A percentile compares a stretch with the other conserved stretches of the same genome.
Conservation (phyloP, 2,329 filamentous ascomycete genomes). For the Ophiosphaerella herpotricha region DNA sequence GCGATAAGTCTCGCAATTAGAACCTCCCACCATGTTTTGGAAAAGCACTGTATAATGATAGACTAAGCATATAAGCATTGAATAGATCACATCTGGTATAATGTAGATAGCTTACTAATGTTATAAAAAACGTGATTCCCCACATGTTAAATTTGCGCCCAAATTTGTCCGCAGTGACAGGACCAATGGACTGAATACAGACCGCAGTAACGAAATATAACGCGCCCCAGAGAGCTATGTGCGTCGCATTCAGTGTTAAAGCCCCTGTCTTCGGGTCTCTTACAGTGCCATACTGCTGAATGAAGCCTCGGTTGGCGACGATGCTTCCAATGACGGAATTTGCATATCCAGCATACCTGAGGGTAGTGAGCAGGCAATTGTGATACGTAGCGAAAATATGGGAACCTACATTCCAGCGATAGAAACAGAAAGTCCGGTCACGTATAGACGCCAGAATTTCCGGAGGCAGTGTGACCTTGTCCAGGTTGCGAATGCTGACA, state of each 20-base stretch:
- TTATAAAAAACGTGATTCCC: slow-evolving; percentile 9
- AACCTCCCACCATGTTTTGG: slow-evolving; percentile 10
- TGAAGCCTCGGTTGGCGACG: slow-evolving; percentile 8
- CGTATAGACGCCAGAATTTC: slow-evolving; percentile 8
- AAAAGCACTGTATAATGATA: slow-evolving; percentile 8
- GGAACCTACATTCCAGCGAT: slow-evolving; percentile 6
- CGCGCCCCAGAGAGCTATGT: slow-evolving; percentile 9
- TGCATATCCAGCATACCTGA: slow-evolving; percentile 8
- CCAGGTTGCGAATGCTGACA: slow-evolving; percentile 4
- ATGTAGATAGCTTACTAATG: not conserved
- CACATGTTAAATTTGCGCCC: slow-evolving; percentile 12
- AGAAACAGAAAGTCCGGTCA: not conserved
- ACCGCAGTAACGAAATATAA: slow-evolving; percentile 5
- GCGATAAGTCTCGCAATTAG: slow-evolving; percentile 7
- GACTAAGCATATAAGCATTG: slow-evolving; percentile 3
- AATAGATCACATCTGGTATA: no score
- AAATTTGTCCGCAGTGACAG: slow-evolving; percentile 6
- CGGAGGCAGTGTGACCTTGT: slow-evolving; percentile 5
- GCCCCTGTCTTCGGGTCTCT: slow-evolving; percentile 6
- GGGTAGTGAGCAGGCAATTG: not conserved
- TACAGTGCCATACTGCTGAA: slow-evolving; percentile 9
- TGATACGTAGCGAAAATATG: not conserved
- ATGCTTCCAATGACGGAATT: slow-evolving; percentile 12
- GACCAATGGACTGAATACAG: slow-evolving; percentile 3
- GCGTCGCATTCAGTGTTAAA: slow-evolving; percentile 4